Evolutionary conservation across 352 stramenopile species (phyloP), one percentile per base, ranked within the genome.

Genomic region (Globisporangium paroecandrum): DNA sequence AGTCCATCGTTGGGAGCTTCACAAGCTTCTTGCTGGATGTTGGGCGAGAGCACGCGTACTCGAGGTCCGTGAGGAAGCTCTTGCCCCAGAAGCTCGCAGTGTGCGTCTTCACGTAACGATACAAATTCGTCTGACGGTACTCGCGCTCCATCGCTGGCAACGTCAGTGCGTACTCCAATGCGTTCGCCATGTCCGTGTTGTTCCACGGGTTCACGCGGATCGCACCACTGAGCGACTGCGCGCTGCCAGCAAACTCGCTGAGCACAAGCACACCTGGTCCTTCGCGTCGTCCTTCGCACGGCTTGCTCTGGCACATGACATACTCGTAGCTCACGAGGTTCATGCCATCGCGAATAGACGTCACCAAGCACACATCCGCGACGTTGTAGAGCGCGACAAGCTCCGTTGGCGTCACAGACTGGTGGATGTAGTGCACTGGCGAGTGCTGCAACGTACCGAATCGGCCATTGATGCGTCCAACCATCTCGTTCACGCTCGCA

Each of bases 301-400:
- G 73, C 73, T 64, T 87, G 84, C 57, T 80, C 73, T 97, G 89
- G 54, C 86, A 94, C 0, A 92, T 85, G 38, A 97, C 81, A 70
- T 95, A 97, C 67, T 97, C 90, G 62, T 97, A 85, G 27, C 83
- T 90, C 6, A 97, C 88, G 13, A 97, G 77, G 68, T 97, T 97
- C 88, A 97, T 97, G 59, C 90, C 89, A 73, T 97, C 90, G 18
- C 87, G 71, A 12, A 91, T 89, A 43, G 87, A 95, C 2, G 89
- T 97, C 34, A 97, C 89, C 29, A 97, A 32, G 46, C 89, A 97
- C 51, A 96, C 88, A 62, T 97, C 87, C 9, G 90, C 90, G 32
- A 97, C 57, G 57, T 96, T 89, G 67, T 97, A 97, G 15, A 97
- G 78, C 29, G 90, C 90, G 41, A 90, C 93, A 12, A 97, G 70